These are phyloP conservation scores for Fistulinella prunicolor DNA, from an alignment of 768 basidiomycete genomes.

Conservation along the genomic window DNA sequence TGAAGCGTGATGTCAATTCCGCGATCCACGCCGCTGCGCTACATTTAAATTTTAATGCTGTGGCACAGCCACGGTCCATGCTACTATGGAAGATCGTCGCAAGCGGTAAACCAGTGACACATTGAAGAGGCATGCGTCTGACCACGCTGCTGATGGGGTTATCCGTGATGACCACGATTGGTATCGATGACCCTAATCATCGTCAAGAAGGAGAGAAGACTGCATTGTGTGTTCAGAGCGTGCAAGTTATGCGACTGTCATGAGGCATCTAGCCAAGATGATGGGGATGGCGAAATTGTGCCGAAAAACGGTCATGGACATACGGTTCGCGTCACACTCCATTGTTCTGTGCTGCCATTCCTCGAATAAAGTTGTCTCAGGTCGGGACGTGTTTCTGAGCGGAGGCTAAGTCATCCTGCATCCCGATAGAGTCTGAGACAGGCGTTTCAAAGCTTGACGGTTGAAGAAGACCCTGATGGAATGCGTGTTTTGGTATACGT, in stretches of 20 bases:
- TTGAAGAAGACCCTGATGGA: conserved; percentile 1
- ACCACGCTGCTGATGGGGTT: conserved; percentile 18
- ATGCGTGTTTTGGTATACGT: conserved; percentile 16
- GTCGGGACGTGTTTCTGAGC: no score
- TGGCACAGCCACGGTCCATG: background rate
- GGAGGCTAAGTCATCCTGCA: no score
- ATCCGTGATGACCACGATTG: conserved; percentile 23
- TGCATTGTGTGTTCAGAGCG: conserved; percentile 10
- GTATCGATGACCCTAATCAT: conserved; percentile 23
- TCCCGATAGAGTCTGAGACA: no score
- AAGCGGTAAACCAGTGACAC: background rate
- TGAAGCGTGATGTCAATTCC: no score
- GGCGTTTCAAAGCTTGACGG: background rate
- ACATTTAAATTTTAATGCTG: background rate
- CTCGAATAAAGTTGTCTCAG: background rate
- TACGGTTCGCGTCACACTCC: background rate
- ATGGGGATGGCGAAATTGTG: background rate
- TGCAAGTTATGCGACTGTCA: conserved; percentile 11
- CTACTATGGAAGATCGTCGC: background rate
- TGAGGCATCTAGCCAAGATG: background rate
- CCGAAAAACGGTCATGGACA: no score
- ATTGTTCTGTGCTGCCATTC: background rate
- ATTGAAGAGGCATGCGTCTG: conserved; percentile 11
- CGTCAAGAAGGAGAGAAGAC: conserved; percentile 1
- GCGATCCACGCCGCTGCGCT: no score